phyloP scores from a whole-genome alignment of 1,284 basidiomycete species.

The Marasmius oreades region DNA sequence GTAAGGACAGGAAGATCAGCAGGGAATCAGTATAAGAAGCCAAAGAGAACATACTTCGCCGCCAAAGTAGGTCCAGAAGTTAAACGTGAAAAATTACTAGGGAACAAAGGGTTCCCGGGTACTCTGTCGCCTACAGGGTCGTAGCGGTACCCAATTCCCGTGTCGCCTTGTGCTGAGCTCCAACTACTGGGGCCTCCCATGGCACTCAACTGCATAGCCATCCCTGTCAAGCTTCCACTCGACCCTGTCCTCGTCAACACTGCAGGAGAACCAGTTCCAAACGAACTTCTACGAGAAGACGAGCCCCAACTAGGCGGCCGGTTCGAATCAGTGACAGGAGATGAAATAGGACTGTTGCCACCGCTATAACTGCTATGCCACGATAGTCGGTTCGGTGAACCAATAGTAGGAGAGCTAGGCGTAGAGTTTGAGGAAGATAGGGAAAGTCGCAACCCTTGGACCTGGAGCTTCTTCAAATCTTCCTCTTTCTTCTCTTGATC shows the following conservation, averaged over 20 bases:
- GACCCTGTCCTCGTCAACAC: slow-evolving; percentile 12
- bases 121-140: slow-evolving; percentile 47
- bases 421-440: slow-evolving; percentile 28
- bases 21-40: background rate
- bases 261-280: background rate
- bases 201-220: slow-evolving; percentile 1
- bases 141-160: slow-evolving; percentile 2
- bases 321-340: background rate
- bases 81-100: slow-evolving; percentile 60
- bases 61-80: slow-evolving; percentile 53
- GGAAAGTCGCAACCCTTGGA: slow-evolving; percentile 60
- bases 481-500: slow-evolving; percentile 18
- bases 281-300: background rate
- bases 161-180: background rate
- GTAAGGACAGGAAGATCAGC: background rate
- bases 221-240: slow-evolving; percentile 5
- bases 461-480: slow-evolving; percentile 29
- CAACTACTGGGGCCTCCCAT: background rate
- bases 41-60: slow-evolving; percentile 40
- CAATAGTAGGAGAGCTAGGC: background rate
- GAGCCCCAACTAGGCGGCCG: slow-evolving; percentile 8
- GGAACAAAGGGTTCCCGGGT: slow-evolving; percentile 65
- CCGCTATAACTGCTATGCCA: background rate
- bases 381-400: background rate
- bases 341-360: background rate